Base-by-base conservation (phyloP, 164 flowering plant genomes). In the Warburgia ugandensis region DNA sequence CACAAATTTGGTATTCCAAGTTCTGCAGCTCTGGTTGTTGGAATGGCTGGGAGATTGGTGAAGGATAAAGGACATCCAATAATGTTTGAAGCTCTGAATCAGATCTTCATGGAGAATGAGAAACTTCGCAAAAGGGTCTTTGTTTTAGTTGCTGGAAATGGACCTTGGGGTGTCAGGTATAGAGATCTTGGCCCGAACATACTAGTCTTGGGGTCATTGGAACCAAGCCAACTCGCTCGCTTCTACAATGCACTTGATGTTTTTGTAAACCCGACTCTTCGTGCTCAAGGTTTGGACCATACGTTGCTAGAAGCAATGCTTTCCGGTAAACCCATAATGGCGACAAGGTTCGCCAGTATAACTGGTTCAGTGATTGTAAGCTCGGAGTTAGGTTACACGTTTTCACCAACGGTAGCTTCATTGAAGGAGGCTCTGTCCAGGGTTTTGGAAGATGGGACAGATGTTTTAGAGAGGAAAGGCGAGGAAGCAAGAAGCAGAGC, bases 231-330 rank as follows among this genome's bases (percentile, higher is more conserved):
- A 29, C 48, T 86, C 23, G 78, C 84, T 6, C 32, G 41, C 0
- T 86, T 86, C 50, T 86, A 81, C 41, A 78, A 81, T 58, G 80
- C 82, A 5, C 58, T 86, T 0, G 89, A 81, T 39, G 60, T 83
- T 25, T 83, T 83, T 48, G 71, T 80, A 12, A 81, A 83, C 52
- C 96, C 95, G 17, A 83, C 95, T 3, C 76, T 63, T 11, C 64
- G 89, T 51, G 81, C 96, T 32, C 96, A 86, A 41, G 96, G 92
- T 4, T 54, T 86, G 55, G 89, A 86, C 59, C 86, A 77, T 33
- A 83, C 88, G 13, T 37, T 79, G 53, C 55, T 86, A 50, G 95
- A 86, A 66, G 91, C 91, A 11, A 74, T 75, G 69, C 70, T 83
- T 29, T 72, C 73, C 6, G 84, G 88, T 14, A 83, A 75, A 66